Conservation (phyloP, 306 rosid genomes). For the Dalbergia cochinchinensis region DNA sequence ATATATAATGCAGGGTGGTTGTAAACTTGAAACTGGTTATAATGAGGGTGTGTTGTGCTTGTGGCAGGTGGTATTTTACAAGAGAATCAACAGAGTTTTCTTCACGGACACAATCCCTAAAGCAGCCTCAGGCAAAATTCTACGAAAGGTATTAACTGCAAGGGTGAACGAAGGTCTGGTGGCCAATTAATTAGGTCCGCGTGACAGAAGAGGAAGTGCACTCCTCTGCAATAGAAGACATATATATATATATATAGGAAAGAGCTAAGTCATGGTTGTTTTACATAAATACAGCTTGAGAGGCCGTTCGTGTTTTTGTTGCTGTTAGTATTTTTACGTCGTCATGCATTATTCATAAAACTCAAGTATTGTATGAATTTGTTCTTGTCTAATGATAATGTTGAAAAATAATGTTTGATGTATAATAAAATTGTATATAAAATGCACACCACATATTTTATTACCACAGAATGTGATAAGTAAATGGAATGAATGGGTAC, state of each 20-base stretch:
- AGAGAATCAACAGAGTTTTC: constrained; percentile 71
- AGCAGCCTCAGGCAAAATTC: constrained; percentile 83
- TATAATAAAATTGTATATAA: no score
- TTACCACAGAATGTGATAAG: no score
- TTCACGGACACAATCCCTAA: constrained; percentile 80
- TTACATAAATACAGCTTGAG: not conserved
- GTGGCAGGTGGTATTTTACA: constrained; percentile 80
- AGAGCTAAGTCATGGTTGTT: no score
- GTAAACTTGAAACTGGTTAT: no score
- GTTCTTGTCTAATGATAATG: not conserved
- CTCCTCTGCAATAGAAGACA: no score
- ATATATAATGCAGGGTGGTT: no score
- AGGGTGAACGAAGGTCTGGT: constrained; percentile 51
- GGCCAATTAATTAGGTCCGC: constrained; percentile 49
- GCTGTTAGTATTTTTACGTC: not conserved
- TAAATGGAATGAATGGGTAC: no score
- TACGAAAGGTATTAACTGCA: constrained; percentile 69
- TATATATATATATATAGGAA: no score
- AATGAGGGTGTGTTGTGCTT: not conserved
- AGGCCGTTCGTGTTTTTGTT: not conserved
- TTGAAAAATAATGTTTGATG: no score
- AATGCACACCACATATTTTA: no score
- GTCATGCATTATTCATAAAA: not conserved
- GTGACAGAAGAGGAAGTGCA: not conserved
- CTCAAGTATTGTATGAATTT: not conserved